phyloP scores from a whole-genome alignment of 2,329 filamentous ascomycete genomes.

The Neonectria ditissima region DNA sequence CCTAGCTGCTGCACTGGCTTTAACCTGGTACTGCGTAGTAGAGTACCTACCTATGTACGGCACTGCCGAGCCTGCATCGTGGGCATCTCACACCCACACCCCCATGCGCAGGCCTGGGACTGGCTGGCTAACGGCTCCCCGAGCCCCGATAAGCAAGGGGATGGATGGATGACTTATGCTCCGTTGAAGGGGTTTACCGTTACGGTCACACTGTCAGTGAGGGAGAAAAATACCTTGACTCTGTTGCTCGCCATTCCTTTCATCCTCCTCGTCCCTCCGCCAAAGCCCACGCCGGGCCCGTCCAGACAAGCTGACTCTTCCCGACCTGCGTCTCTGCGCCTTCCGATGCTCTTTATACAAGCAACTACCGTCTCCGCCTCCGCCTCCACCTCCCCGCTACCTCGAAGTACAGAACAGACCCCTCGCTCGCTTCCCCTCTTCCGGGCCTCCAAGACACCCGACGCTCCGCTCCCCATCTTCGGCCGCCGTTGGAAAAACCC shows the following conservation, averaged over 20 bases:
- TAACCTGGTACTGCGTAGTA: background rate
- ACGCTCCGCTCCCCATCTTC: background rate
- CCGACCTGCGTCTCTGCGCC: constrained; percentile 3
- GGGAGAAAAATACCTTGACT: background rate
- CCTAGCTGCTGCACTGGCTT: constrained; percentile 6
- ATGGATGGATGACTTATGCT: too few species aligned
- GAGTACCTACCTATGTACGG: too few species aligned
- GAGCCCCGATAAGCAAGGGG: constrained; percentile 31
- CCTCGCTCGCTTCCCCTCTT: background rate
- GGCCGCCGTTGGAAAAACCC: constrained; percentile 1
- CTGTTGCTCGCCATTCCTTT: background rate
- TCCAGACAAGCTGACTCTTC: background rate
- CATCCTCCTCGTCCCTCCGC: background rate
- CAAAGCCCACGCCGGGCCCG: background rate
- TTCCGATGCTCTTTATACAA: background rate
- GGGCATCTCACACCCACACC: constrained; percentile 19
- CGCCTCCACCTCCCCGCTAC: background rate
- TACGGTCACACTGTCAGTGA: constrained; percentile 13
- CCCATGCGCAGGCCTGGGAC: constrained; percentile 32
- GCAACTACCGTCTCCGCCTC: constrained; percentile 1
- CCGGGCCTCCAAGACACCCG: background rate
- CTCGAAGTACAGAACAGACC: background rate
- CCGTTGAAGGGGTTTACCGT: constrained; percentile 20
- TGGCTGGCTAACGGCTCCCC: constrained; percentile 18
- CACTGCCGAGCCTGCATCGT: constrained; percentile 36